phyloP scores from a whole-genome alignment of 2,329 filamentous ascomycete genomes.

The Stemphylium beticola region DNA sequence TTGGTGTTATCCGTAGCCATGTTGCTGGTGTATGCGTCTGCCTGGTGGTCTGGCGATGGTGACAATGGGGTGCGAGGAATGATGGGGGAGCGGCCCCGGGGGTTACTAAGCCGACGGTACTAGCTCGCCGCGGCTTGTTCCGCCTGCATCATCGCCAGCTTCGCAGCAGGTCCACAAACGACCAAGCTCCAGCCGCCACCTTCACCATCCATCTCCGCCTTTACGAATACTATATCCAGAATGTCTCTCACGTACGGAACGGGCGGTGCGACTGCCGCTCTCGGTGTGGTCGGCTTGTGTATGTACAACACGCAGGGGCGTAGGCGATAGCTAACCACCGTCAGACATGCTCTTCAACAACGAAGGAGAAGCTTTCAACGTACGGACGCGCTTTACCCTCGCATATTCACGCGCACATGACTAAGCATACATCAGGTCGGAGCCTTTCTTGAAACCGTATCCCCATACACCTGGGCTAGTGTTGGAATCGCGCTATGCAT shows the following conservation, averaged over 20 bases:
- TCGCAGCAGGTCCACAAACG: conserved; percentile 29
- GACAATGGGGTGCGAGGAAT: conserved; percentile 4
- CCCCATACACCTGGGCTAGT: conserved; percentile 91
- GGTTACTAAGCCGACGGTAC: conserved; percentile 19
- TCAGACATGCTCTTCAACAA: conserved; percentile 98
- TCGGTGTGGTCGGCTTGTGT: conserved; percentile 80
- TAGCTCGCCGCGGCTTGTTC: conserved; percentile 32
- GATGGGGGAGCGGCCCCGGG: neutral
- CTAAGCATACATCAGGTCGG: conserved; percentile 68
- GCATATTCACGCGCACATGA: neutral
- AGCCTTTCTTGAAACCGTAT: conserved; percentile 90
- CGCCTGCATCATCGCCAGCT: conserved; percentile 38
- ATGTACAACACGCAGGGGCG: conserved; percentile 51
- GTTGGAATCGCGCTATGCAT: conserved; percentile 94
- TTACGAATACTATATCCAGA: conserved; percentile 32
- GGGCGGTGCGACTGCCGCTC: conserved; percentile 70
- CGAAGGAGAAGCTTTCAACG: conserved; percentile 94
- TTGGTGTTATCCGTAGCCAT: conserved; percentile 55
- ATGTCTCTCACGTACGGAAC: conserved; percentile 79
- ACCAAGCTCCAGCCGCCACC: conserved; percentile 37
- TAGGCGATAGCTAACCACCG: conserved; percentile 40
- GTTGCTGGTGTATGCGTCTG: conserved; percentile 19
- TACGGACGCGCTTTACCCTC: conserved; percentile 57
- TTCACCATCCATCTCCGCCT: conserved; percentile 31
- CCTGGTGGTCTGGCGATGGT: conserved; percentile 18